Percentiles rank a stretch among this genome's conserved stretches.
These are phyloP conservation scores for Gaeumannomyces sp. DNA, from an alignment of 2,329 filamentous ascomycete genomes.

Conservation along the genomic window DNA sequence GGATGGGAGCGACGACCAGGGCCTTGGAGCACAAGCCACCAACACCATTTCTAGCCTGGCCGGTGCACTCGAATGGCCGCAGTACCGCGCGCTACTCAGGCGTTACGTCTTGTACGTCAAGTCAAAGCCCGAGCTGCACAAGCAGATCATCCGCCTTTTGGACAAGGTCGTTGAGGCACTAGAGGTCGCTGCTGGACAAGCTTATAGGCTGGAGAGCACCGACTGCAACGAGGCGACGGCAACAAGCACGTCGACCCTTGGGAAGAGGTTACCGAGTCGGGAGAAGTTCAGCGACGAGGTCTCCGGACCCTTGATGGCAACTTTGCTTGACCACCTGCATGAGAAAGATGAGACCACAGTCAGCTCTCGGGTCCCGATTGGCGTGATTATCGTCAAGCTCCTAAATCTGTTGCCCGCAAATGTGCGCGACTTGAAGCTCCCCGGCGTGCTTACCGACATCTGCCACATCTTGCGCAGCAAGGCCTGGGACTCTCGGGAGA, in stretches of 20 bases:
- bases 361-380: conserved; percentile 84
- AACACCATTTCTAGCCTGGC: conserved; percentile 70
- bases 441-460: conserved; percentile 82
- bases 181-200: conserved; percentile 41
- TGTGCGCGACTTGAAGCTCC: conserved; percentile 67
- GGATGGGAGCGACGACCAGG: conserved; percentile 70
- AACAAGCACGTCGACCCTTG: conserved; percentile 46
- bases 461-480: conserved; percentile 89
- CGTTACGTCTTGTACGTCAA: conserved; percentile 78
- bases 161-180: conserved; percentile 77
- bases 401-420: conserved; percentile 70
- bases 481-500: conserved; percentile 80
- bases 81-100: conserved; percentile 78
- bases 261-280: conserved; percentile 58
- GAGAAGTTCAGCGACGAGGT: conserved; percentile 68
- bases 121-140: conserved; percentile 75
- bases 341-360: conserved; percentile 94
- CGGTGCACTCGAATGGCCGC: conserved; percentile 77
- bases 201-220: conserved; percentile 15
- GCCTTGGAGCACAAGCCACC: conserved; percentile 81
- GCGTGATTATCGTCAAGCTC: conserved; percentile 82
- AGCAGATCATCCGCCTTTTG: conserved; percentile 76
- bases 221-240: conserved; percentile 15
- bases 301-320: conserved; percentile 67
- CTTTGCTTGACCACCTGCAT: conserved; percentile 77